These are phyloP conservation scores for Sporobolomyces roseus DNA, from an alignment of 768 basidiomycete genomes.

Conservation along the genomic window DNA sequence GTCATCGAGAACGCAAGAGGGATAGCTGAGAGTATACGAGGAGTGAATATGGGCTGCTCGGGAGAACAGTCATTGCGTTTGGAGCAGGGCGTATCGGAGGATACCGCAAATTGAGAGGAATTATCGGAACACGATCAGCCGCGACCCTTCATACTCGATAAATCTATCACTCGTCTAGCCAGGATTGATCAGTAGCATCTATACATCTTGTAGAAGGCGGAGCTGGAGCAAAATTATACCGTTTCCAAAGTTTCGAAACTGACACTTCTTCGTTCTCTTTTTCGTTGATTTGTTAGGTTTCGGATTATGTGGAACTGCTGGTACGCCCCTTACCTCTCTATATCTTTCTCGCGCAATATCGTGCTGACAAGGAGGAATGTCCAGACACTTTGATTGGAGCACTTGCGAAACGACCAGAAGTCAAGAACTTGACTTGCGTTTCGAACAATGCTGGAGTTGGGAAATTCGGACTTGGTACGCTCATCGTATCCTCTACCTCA, in stretches of 20 bases:
- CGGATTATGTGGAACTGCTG: conserved; percentile 81
- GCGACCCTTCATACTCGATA: too few relatives aligned
- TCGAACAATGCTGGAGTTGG: conserved; percentile 73
- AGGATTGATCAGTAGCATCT: too few relatives aligned
- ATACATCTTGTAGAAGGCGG: too few relatives aligned
- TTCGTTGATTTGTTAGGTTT: conserved; percentile 59
- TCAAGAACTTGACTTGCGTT: conserved; percentile 71
- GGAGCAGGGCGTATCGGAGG: too few relatives aligned
- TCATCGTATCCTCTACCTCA: background rate
- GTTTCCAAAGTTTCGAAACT: background rate
- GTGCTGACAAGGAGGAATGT: background rate
- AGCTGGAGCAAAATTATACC: background rate
- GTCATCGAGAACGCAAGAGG: too few relatives aligned
- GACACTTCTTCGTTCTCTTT: background rate
- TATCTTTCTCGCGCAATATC: background rate
- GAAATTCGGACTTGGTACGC: conserved; percentile 43
- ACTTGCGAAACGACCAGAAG: conserved; percentile 66
- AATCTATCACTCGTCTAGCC: too few relatives aligned
- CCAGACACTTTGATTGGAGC: conserved; percentile 78
- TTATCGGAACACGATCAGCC: too few relatives aligned
- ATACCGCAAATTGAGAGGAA: too few relatives aligned
- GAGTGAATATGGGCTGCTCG: too few relatives aligned
- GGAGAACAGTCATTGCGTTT: too few relatives aligned
- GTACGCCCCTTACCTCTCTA: conserved; percentile 52
- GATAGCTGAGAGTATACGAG: too few relatives aligned